A percentile compares a stretch with the other conserved stretches of the same genome.
Conservation (phyloP, 257 asterid genomes). For the Rehmannia glutinosa region DNA sequence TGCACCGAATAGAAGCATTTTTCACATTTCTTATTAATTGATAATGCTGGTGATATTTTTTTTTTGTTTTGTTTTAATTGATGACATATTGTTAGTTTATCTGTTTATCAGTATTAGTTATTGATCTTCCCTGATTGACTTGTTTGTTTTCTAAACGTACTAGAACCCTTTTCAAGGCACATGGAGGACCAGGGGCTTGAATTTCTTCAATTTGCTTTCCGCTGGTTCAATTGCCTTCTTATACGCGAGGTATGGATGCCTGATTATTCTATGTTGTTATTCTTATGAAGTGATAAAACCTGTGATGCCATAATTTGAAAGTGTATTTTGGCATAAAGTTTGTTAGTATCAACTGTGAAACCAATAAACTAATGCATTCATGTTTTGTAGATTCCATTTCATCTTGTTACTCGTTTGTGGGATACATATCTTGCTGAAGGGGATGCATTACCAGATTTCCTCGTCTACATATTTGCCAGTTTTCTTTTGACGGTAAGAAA, state of each 20-base stretch:
- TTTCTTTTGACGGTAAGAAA: slow-evolving; percentile 75
- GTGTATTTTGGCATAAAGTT: too few species aligned
- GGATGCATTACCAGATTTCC: slow-evolving; percentile 91
- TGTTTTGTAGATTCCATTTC: slow-evolving; percentile 68
- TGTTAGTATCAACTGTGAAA: not conserved
- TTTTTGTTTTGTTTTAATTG: too few species aligned
- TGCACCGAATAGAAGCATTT: too few species aligned
- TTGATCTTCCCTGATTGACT: not conserved
- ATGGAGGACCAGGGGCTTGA: slow-evolving; percentile 98
- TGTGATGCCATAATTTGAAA: not conserved
- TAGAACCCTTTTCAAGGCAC: slow-evolving; percentile 82
- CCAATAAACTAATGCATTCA: slow-evolving; percentile 13
- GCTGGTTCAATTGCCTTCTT: slow-evolving; percentile 98
- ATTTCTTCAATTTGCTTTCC: slow-evolving; percentile 97
- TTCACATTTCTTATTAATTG: too few species aligned
- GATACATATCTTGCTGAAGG: slow-evolving; percentile 99
- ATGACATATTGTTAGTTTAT: too few species aligned
- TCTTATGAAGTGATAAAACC: not conserved
- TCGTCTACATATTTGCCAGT: slow-evolving; percentile 91
- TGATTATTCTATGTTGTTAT: not conserved
- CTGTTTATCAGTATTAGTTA: too few species aligned
- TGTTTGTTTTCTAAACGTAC: slow-evolving; percentile 13
- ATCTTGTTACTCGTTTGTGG: slow-evolving; percentile 91
- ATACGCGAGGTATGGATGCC: slow-evolving; percentile 78
- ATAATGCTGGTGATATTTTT: too few species aligned